Evolutionary conservation across 192 early-diverging fungal genomes (phyloP), one percentile per base, ranked within the genome.

Genomic region (Chytriomyces sp.): DNA sequence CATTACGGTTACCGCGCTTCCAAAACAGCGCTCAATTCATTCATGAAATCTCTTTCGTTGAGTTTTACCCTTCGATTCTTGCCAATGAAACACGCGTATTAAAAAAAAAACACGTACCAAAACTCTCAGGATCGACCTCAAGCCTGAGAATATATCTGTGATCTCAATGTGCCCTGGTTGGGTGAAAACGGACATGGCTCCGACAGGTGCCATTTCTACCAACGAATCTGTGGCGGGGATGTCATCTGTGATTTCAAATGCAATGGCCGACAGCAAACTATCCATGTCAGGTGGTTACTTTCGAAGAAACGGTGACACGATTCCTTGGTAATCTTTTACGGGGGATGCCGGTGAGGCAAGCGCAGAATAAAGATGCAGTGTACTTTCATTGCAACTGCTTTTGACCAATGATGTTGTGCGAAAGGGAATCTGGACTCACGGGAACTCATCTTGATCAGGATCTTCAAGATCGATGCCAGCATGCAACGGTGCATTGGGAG

Each of bases 321-420:
- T 81, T 84, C 89, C 50, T 83, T 78, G 75, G 89, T 83, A 72
- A 91, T 84, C 5, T 57, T 57, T 35, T 3, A 35, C 35, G 4
- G 35, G 35, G 35, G 35, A 4, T 35, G 35, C 35, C 35, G 4
- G 35, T 35, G 35, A 35, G 35, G 35, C 35, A 35, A 35, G 4
- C n/a, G 35, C 35, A 35, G 35, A 35, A 35, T 35, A 35, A 35
- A 35, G 35, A 4, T 35, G 35, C 35, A 35, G 35, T 4, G 35
- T 4, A 35, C 35, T 35, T 35, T 35, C 35, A 35, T 35, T 35
- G 35, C 35, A 35, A 35, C 35, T 35, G 35, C 2, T 35, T 35
- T 35, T 35, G 35, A 35, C 35, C 28, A 35, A 35, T 35, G 28
- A 35, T 35, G 2, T 35, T 35, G 28, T 35, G 28, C 28, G 2